Base-by-base conservation (phyloP, 768 basidiomycete genomes). In the Tephrocybe sp. region DNA sequence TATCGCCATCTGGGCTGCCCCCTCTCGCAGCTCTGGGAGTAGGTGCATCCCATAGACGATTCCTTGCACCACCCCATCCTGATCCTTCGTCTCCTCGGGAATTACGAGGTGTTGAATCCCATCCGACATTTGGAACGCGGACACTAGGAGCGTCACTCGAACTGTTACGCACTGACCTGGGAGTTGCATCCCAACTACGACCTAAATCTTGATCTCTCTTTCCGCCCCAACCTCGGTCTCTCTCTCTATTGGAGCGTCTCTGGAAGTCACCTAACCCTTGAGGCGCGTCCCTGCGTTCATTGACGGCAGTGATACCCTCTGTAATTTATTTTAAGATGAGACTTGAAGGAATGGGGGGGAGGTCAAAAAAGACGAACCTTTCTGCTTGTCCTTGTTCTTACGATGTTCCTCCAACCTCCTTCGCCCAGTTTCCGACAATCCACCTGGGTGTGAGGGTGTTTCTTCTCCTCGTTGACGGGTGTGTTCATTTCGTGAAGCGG, bases 191-290 rank as follows among this genome's bases (percentile, higher is more conserved):
- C 84, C 82, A 86, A 3, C 69, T 64, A 40, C 65, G 55, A 25
- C 54, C 52, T 51, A 44, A 55, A 26, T 64, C 66, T 35, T 59
- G 51, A 39, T 73, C 69, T 21, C 79, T 70, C 61, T 67, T 67
- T 41, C 72, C 75, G 25, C 66, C 66, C 75, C 75, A 75, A 44
- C 79, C 73, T 59, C 79, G 61, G 57, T 81, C 72, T 34, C 77
- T 64, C 47, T 89, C 82, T 41, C 89, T 82, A 66, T 98, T 98
- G 13, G 83, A 79, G n/a, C 96, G 81, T n/a, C 88, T 81, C 53
- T 97, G 86, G 64, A 95, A 98, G 53, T 97, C 94, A 9, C 89
- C 91, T 1, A 97, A 73, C n/a, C 93, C 93, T 53, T 79, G 83
- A 2, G 85, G 85, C 7, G 65, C 83, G 52, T 87, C 81, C 12